These are phyloP conservation scores for Corchorus olitorius DNA, from an alignment of 345 rosid species.

Conservation along the genomic window DNA sequence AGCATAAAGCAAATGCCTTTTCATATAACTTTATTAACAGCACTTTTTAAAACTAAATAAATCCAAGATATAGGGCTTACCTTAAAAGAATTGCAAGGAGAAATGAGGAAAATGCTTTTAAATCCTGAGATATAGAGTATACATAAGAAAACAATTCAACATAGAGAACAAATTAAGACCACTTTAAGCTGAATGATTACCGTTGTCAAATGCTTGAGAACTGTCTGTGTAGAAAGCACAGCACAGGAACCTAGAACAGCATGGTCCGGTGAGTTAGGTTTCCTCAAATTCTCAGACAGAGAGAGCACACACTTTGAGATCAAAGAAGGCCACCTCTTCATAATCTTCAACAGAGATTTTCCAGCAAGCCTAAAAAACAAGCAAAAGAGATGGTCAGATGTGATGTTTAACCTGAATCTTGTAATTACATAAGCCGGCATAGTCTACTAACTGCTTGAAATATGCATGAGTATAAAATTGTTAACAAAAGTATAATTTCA, in stretches of 20 bases:
- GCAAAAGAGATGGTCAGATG: conserved; percentile 26
- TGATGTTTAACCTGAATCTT: background rate
- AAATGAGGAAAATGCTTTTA: conserved; percentile 75
- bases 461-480: background rate
- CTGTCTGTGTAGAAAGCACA: conserved; percentile 85
- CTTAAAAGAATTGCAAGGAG: conserved; percentile 89
- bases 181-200: conserved; percentile 44
- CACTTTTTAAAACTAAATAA: background rate
- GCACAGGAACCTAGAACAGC: conserved; percentile 93
- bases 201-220: conserved; percentile 90
- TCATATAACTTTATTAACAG: background rate
- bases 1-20: background rate
- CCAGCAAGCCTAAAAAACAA: conserved; percentile 84
- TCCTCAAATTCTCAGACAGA: conserved; percentile 67
- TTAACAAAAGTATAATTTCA: background rate
- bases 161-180: conserved; percentile 24
- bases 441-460: conserved; percentile 5
- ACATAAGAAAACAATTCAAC: conserved; percentile 31
- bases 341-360: conserved; percentile 81
- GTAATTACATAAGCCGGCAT: background rate
- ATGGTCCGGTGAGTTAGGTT: conserved; percentile 65
- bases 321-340: conserved; percentile 95
- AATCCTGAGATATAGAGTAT: conserved; percentile 64
- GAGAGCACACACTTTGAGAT: conserved; percentile 82
- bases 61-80: conserved; percentile 37